Percentiles rank a stretch among this genome's conserved stretches.
phyloP scores from a whole-genome alignment of 2,329 filamentous ascomycete genomes.

The Geosmithia flava region DNA sequence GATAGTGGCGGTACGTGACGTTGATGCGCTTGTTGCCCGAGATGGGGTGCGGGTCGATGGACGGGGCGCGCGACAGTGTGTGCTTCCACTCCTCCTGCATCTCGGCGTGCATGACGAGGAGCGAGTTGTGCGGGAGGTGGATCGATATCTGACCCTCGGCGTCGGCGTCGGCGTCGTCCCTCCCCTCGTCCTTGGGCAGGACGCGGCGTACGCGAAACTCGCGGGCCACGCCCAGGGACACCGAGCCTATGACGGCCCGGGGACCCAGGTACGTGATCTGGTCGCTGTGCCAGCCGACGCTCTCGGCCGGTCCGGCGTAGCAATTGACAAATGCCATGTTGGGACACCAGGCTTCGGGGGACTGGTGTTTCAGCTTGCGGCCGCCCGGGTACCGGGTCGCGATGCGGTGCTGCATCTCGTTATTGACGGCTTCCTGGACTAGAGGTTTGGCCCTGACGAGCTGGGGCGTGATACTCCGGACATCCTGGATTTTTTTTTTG shows the following conservation, averaged over 20 bases:
- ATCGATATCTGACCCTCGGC: conserved; percentile 80
- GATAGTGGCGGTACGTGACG: conserved; percentile 86
- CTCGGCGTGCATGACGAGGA: conserved; percentile 91
- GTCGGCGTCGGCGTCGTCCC: conserved; percentile 36
- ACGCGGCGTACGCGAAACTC: conserved; percentile 82
- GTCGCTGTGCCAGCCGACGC: conserved; percentile 85
- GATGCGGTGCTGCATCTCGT: conserved; percentile 62
- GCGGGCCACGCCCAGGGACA: conserved; percentile 83
- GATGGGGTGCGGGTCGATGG: conserved; percentile 75
- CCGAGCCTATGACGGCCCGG: conserved; percentile 73
- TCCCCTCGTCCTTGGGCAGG: conserved; percentile 40
- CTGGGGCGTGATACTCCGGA: conserved; percentile 63
- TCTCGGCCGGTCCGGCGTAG: conserved; percentile 71
- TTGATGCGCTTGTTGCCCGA: conserved; percentile 77
- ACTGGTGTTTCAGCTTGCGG: conserved; percentile 68
- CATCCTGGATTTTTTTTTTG: conserved; percentile 39
- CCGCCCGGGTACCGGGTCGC: conserved; percentile 52
- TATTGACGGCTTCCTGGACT: conserved; percentile 67
- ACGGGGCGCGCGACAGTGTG: conserved; percentile 59
- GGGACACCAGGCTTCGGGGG: conserved; percentile 59
- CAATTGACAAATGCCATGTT: conserved; percentile 95
- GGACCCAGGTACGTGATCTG: conserved; percentile 90
- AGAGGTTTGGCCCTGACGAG: conserved; percentile 56
- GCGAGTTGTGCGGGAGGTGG: conserved; percentile 85
- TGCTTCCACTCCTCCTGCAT: conserved; percentile 99